Base-by-base conservation (phyloP, 1,139 yeast species). In the Ogataea hybrid region DNA sequence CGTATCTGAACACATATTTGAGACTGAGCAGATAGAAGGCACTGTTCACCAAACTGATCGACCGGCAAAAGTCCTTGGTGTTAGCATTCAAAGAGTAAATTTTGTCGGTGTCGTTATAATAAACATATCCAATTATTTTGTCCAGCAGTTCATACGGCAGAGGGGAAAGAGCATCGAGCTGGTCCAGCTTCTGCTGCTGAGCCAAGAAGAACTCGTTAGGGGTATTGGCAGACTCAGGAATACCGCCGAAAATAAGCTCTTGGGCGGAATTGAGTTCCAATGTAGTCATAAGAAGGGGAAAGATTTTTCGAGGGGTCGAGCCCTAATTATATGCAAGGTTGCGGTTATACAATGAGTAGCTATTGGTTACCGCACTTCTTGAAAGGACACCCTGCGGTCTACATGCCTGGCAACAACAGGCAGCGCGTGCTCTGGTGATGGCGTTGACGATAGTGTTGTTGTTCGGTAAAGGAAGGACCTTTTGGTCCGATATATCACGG, bases 1-100 rank as follows among this genome's bases (percentile, higher is more conserved):
- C 84, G 52, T 82, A 83, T 43, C 80, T 74, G 67, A 82, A 83
- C 15, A 81, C 66, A 48, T 77, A 54, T 31, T 50, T 54, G 28
- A 51, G 44, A 30, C 58, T 47, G 11, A 58, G 41, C 9, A 48
- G 30, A 37, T 57, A 49, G 38, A 58, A 58, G 3, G 50, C 49
- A 32, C 54, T 54, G 50, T 52, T 56, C 20, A 58, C 65, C 34
- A 48, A 50, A 25, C 53, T 47, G 32, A 54, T 49, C 9, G 54
- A 52, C 42, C 43, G 56, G 38, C 52, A 41, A 43, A 54, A 48
- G 18, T 50, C 39, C 44, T 56, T 49, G 25, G 55, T 41, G 40
- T 56, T 60, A n/a, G 57, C 47, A 11, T 58, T 54, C 18, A 53
- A 47, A 2, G 55, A 51, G 18, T 57, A 49, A 5, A 58, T 49